Percentiles rank a stretch among this genome's conserved stretches.
These are phyloP conservation scores for Peniophora sp. DNA, from an alignment of 1,284 basidiomycete species.

Conservation along the genomic window DNA sequence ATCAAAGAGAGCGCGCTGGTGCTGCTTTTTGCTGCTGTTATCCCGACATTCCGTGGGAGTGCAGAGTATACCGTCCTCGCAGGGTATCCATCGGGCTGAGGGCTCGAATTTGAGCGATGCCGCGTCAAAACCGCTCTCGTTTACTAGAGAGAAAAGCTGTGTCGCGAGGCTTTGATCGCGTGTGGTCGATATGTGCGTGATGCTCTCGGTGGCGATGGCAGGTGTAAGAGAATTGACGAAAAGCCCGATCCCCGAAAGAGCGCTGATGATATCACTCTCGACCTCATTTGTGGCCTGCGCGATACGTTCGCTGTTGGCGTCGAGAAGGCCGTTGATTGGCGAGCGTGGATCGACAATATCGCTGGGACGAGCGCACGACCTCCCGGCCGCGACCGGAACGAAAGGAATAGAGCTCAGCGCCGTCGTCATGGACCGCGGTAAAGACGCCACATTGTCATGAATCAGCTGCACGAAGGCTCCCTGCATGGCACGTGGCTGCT, in stretches of 20 bases:
- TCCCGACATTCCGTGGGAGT: constrained; percentile 14
- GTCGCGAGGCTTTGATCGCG: not conserved
- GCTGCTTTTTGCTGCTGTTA: constrained; percentile 14
- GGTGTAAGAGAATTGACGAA: constrained; percentile 21
- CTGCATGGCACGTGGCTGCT: not conserved
- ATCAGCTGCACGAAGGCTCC: not conserved
- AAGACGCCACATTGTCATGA: too few relatives aligned
- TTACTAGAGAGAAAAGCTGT: not conserved
- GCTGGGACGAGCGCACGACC: not conserved
- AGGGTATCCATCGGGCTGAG: not conserved
- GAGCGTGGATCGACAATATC: not conserved
- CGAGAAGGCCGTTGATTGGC: not conserved
- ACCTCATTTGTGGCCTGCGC: not conserved
- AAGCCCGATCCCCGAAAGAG: constrained; percentile 19
- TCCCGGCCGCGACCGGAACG: not conserved
- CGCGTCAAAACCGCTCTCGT: not conserved
- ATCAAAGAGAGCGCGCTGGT: constrained; percentile 20
- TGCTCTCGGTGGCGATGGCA: constrained; percentile 23
- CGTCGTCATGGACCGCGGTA: not conserved
- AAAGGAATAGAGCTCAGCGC: not conserved
- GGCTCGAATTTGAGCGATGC: not conserved
- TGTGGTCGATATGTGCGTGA: constrained; percentile 20
- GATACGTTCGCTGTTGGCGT: not conserved
- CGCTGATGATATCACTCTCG: constrained; percentile 12
- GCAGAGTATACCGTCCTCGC: constrained; percentile 2